phyloP scores from a whole-genome alignment of 208 protist species.

The Crithidia bombi region DNA sequence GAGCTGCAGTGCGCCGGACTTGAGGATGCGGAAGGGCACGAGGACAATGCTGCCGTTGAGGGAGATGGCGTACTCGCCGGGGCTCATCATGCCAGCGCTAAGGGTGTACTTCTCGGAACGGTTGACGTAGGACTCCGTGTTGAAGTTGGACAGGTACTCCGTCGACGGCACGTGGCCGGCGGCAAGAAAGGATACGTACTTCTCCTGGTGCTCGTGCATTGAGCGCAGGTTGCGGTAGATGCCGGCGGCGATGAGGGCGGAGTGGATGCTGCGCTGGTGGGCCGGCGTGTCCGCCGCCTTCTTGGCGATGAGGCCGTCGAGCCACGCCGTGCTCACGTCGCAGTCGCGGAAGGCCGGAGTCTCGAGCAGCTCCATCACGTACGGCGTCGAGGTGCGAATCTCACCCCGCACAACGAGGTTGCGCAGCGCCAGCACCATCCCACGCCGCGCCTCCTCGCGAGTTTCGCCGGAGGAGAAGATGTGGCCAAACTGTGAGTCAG shows the following conservation, averaged over 20 bases:
- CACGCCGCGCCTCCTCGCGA: conserved; percentile 93
- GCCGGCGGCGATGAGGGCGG: conserved; percentile 74
- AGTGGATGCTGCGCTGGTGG: conserved; percentile 63
- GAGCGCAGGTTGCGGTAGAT: conserved; percentile 66
- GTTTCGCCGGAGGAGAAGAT: conserved; percentile 95
- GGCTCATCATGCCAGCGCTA: conserved; percentile 49
- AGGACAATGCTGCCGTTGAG: conserved; percentile 76
- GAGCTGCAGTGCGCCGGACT: conserved; percentile 83
- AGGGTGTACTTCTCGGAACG: conserved; percentile 82
- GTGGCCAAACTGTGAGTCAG: conserved; percentile 98
- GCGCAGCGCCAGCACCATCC: conserved; percentile 92
- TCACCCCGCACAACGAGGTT: conserved; percentile 96
- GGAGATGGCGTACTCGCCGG: conserved; percentile 65
- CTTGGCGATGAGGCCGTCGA: conserved; percentile 82
- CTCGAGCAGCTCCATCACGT: conserved; percentile 92
- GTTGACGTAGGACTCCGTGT: conserved; percentile 80
- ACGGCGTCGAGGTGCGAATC: conserved; percentile 96
- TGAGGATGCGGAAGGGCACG: conserved; percentile 83
- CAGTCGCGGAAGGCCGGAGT: conserved; percentile 81
- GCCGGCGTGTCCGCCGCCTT: conserved; percentile 49
- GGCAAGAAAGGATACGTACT: conserved; percentile 75
- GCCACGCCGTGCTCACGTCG: conserved; percentile 85
- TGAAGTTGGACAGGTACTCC: conserved; percentile 68
- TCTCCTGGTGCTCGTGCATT: conserved; percentile 52
- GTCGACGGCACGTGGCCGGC: conserved; percentile 88